These are phyloP conservation scores for Moesziomyces sp. DNA, from an alignment of 1,284 basidiomycete species.

Conservation along the genomic window DNA sequence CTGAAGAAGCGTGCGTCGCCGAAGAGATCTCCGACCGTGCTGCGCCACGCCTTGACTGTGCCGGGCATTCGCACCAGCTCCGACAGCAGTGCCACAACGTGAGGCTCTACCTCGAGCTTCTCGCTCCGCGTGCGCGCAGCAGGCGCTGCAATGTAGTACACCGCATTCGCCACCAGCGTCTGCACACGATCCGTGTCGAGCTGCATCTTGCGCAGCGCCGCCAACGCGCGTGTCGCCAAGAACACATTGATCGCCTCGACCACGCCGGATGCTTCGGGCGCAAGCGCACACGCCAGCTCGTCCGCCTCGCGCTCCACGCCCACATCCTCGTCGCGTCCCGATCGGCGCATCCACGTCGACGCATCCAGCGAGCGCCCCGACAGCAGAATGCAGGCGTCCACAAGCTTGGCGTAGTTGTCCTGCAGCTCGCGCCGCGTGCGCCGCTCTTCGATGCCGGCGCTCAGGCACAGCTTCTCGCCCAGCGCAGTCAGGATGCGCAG, in stretches of 20 bases:
- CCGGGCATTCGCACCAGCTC: conserved; percentile 83
- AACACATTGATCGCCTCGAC: conserved; percentile 76
- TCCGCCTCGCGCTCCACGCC: conserved; percentile 35
- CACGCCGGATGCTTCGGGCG: conserved; percentile 7
- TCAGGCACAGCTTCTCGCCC: conserved; percentile 83
- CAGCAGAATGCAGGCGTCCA: conserved; percentile 82
- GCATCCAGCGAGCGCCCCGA: conserved; percentile 80
- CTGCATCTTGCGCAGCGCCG: conserved; percentile 82
- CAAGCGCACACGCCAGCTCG: conserved; percentile 27
- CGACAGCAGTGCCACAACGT: conserved; percentile 74
- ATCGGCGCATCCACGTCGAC: conserved; percentile 80
- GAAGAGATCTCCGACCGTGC: conserved; percentile 81
- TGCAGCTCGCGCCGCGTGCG: conserved; percentile 89
- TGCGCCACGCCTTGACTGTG: conserved; percentile 85
- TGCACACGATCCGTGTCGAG: conserved; percentile 86
- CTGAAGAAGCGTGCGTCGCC: conserved; percentile 89
- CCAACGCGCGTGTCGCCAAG: conserved; percentile 78
- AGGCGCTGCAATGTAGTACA: conserved; percentile 86
- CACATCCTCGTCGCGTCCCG: conserved; percentile 72
- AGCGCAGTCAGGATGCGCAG: conserved; percentile 84
- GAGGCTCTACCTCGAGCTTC: conserved; percentile 68
- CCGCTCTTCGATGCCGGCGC: conserved; percentile 87
- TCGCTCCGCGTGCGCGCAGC: conserved; percentile 74
- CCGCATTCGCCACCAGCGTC: conserved; percentile 81
- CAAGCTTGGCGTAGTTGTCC: conserved; percentile 85